phyloP scores from a whole-genome alignment of 1,284 basidiomycete species.

The Pholiota adiposa region DNA sequence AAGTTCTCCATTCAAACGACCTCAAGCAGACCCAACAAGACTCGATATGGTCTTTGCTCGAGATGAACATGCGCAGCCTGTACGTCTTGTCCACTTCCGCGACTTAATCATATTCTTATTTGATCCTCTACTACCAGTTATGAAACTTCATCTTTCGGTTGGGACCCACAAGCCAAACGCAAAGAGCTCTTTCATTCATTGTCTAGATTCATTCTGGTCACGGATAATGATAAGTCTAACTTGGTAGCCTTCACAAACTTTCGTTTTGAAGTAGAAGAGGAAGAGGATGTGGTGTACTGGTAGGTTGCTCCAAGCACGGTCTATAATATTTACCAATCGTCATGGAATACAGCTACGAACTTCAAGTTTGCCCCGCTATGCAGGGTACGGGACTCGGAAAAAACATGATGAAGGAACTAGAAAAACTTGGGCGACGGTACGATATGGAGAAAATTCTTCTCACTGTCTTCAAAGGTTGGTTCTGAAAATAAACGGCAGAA shows the following conservation, averaged over 20 bases:
- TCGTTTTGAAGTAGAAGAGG: conserved; percentile 71
- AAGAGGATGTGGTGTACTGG: conserved; percentile 69
- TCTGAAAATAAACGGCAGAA: not conserved
- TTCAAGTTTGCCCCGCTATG: conserved; percentile 54
- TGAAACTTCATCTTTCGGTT: conserved; percentile 64
- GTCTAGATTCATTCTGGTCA: conserved; percentile 63
- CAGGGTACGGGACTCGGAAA: conserved; percentile 63
- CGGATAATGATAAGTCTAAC: conserved; percentile 24
- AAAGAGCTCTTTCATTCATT: conserved; percentile 61
- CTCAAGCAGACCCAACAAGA: conserved; percentile 42
- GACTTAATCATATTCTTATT: not conserved
- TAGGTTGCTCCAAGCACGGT: conserved; percentile 30
- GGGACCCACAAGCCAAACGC: conserved; percentile 60
- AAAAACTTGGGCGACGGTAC: conserved; percentile 52
- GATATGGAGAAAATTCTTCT: conserved; percentile 71
- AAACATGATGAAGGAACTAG: conserved; percentile 52
- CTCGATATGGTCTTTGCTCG: conserved; percentile 57
- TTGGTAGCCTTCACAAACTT: conserved; percentile 65
- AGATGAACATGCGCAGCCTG: conserved; percentile 61
- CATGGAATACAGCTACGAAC: conserved; percentile 62
- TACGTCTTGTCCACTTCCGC: conserved; percentile 30
- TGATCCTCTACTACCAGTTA: conserved; percentile 46
- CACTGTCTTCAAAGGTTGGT: conserved; percentile 70
- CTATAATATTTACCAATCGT: not conserved
- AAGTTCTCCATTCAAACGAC: conserved; percentile 40